Conservation (phyloP, 352 stramenopile species). For the Salisapilia sapeloensis region DNA sequence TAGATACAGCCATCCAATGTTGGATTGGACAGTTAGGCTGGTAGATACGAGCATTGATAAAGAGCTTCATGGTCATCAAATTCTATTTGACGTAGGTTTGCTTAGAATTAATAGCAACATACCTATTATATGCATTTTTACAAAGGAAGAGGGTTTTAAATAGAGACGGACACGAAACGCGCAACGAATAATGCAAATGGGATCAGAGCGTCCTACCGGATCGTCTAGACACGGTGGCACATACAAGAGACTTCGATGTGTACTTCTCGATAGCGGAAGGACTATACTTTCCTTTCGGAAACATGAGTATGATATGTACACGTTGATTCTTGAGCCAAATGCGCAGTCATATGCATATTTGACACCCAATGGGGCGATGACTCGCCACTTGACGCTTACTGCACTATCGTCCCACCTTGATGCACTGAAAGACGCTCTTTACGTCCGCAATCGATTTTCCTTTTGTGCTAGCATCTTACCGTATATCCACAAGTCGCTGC, state of each 20-base stretch:
- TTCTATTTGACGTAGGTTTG: too few relatives aligned
- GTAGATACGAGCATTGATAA: constrained; percentile 54
- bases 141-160: too few relatives aligned
- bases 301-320: constrained; percentile 29
- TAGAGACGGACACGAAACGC: too few relatives aligned
- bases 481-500: too few relatives aligned
- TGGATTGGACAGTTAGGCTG: too few relatives aligned
- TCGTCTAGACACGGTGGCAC: too few relatives aligned
- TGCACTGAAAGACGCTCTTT: constrained; percentile 19
- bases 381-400: constrained; percentile 40
- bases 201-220: too few relatives aligned
- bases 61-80: constrained; percentile 25
- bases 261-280: constrained; percentile 35
- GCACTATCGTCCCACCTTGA: constrained; percentile 21
- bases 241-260: constrained; percentile 14
- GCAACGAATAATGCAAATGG: too few relatives aligned
- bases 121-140: too few relatives aligned
- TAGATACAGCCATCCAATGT: too few relatives aligned
- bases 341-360: constrained; percentile 45
- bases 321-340: constrained; percentile 35
- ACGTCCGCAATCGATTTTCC: constrained; percentile 37
- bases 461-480: constrained; percentile 5
- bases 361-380: constrained; percentile 16
- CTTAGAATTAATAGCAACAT: too few relatives aligned
- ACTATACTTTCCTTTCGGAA: constrained; percentile 23